phyloP scores from a whole-genome alignment of 495 filamentous ascomycete species.

The Pyrenula aspistea region DNA sequence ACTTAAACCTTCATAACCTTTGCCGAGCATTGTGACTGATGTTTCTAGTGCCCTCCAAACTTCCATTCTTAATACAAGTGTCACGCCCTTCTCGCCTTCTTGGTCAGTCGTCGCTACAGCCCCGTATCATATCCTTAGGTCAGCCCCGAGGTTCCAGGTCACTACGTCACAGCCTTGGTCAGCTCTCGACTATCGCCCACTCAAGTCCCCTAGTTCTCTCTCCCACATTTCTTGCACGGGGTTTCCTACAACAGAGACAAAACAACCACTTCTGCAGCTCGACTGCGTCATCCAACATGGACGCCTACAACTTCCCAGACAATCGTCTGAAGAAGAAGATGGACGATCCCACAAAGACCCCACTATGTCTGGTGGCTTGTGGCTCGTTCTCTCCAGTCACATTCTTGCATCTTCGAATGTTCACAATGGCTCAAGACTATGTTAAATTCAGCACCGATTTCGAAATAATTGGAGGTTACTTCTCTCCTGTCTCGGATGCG shows the following conservation, averaged over 20 bases:
- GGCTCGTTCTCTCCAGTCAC: constrained; percentile 81
- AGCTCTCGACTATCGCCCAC: background rate
- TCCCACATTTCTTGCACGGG: background rate
- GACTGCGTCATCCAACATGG: constrained; percentile 17
- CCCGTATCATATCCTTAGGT: background rate
- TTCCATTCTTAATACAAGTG: background rate
- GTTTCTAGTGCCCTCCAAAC: background rate
- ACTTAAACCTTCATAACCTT: too few species aligned
- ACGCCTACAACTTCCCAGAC: constrained; percentile 62
- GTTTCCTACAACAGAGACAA: constrained; percentile 1
- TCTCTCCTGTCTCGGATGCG: constrained; percentile 69
- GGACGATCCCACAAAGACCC: constrained; percentile 55
- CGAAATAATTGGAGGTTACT: constrained; percentile 75
- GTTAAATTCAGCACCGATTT: constrained; percentile 70
- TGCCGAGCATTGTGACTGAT: background rate
- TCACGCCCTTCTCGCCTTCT: background rate
- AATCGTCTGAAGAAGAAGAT: constrained; percentile 58
- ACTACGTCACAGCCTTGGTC: background rate
- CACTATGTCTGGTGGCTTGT: constrained; percentile 76
- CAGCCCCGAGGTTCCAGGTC: background rate
- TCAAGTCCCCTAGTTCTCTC: constrained; percentile 1
- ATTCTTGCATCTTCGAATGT: constrained; percentile 70
- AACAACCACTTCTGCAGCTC: constrained; percentile 12
- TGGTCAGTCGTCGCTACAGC: background rate
- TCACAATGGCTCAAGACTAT: constrained; percentile 80